Conservation (phyloP, 192 early-diverging fungal species). For the Podila epicladia region DNA sequence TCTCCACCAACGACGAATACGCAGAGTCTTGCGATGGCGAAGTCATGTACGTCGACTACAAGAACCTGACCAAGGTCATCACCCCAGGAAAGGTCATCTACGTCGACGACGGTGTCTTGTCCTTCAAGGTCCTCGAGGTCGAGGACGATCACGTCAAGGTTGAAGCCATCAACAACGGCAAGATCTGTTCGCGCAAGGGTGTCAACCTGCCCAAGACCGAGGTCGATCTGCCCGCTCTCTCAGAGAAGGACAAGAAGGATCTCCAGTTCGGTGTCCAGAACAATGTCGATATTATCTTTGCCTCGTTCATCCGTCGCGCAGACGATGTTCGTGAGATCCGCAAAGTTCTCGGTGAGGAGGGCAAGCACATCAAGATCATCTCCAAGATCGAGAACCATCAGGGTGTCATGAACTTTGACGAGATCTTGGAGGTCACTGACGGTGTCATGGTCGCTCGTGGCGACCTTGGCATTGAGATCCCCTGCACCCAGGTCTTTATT, state of each 20-base stretch:
- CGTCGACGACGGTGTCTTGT: slow-evolving; percentile 96
- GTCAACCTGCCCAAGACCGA: slow-evolving; percentile 94
- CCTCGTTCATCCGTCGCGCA: slow-evolving; percentile 95
- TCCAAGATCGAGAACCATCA: slow-evolving; percentile 98
- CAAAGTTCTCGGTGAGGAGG: slow-evolving; percentile 80
- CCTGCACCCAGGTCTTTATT: slow-evolving; percentile 89
- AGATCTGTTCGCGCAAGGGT: slow-evolving; percentile 91
- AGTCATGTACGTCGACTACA: slow-evolving; percentile 84
- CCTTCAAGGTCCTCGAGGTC: slow-evolving; percentile 91
- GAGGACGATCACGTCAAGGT: slow-evolving; percentile 72
- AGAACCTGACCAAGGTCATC: slow-evolving; percentile 81
- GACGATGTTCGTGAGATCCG: slow-evolving; percentile 93
- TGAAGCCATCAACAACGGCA: slow-evolving; percentile 84
- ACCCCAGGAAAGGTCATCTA: slow-evolving; percentile 78
- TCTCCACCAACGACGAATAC: slow-evolving; percentile 74
- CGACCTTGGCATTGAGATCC: slow-evolving; percentile 98
- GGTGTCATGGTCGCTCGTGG: slow-evolving; percentile 99
- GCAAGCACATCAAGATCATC: slow-evolving; percentile 93
- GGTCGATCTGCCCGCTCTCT: slow-evolving; percentile 95
- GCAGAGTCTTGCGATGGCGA: slow-evolving; percentile 69
- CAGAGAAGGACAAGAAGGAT: slow-evolving; percentile 94
- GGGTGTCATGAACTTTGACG: slow-evolving; percentile 98
- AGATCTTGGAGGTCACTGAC: slow-evolving; percentile 92
- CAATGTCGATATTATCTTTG: slow-evolving; percentile 94
- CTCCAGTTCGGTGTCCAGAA: slow-evolving; percentile 93